phyloP scores from a whole-genome alignment of 192 early-diverging fungal genomes.

The Lobulomyces angularis region DNA sequence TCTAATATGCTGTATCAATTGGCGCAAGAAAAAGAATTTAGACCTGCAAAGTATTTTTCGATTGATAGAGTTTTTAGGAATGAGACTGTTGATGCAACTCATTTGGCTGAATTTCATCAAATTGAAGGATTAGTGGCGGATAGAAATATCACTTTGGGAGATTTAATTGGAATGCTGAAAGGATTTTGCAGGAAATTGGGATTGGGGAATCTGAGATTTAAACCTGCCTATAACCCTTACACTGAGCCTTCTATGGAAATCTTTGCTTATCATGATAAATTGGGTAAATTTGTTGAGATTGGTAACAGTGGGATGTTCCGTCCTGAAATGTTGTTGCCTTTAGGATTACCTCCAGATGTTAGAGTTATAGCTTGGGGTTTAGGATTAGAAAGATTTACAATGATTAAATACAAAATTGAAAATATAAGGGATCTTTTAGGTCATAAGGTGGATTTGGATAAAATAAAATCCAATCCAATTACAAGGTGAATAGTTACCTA shows the following conservation, averaged over 20 bases:
- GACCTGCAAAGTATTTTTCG: conserved; percentile 95
- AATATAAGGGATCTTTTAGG: conserved; percentile 93
- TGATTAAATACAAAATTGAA: conserved; percentile 91
- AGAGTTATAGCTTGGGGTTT: conserved; percentile 97
- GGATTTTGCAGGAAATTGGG: conserved; percentile 97
- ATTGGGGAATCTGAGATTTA: conserved; percentile 78
- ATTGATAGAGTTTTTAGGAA: conserved; percentile 99
- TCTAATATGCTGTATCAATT: conserved; percentile 88
- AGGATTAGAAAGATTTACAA: conserved; percentile 91
- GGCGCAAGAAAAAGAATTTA: conserved; percentile 73
- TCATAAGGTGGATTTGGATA: conserved; percentile 82
- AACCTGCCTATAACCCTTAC: conserved; percentile 99
- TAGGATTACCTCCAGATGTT: conserved; percentile 90
- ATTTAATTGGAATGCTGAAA: conserved; percentile 93
- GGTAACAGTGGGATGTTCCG: conserved; percentile 99
- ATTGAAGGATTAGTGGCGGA: conserved; percentile 98
- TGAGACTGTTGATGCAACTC: conserved; percentile 93
- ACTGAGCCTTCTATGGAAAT: conserved; percentile 99
- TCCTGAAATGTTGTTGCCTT: conserved; percentile 90
- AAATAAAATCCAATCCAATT: conserved; percentile 80
- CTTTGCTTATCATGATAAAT: conserved; percentile 85
- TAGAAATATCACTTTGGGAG: conserved; percentile 83
- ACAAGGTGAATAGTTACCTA: conserved; percentile 60
- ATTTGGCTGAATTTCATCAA: conserved; percentile 99
- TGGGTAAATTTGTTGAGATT: conserved; percentile 86